Conservation (phyloP, 1,284 basidiomycete species). For the Puccinia horiana region DNA sequence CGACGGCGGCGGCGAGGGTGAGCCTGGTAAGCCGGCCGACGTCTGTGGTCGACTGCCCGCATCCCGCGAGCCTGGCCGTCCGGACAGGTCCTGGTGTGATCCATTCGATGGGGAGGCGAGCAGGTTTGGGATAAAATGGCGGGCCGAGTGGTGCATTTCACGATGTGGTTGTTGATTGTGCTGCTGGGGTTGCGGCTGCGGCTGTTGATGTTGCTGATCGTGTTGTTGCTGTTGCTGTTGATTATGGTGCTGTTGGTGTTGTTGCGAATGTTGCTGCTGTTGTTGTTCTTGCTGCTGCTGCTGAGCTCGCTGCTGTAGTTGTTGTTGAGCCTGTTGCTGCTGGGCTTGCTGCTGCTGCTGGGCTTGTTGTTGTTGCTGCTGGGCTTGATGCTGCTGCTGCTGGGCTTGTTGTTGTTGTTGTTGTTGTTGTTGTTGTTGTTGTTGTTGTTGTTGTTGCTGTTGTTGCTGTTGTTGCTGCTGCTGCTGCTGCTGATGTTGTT, state of each 20-base stretch:
- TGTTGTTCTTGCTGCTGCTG: background rate
- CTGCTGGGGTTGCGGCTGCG: background rate
- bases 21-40: too few species aligned
- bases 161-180: background rate
- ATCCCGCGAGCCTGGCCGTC: background rate
- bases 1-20: too few species aligned
- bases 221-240: background rate
- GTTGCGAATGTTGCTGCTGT: background rate
- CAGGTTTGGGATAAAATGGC: background rate
- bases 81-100: background rate
- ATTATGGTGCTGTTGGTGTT: background rate
- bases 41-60: background rate
- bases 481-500: background rate
- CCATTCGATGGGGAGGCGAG: background rate
- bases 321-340: background rate
- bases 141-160: background rate
- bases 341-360: background rate
- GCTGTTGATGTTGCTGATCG: background rate
- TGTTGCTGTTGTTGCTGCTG: background rate
- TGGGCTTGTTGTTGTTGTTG: slow-evolving; percentile 9
- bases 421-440: background rate
- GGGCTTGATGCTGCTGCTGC: too few species aligned
- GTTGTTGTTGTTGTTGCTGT: background rate
- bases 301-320: background rate
- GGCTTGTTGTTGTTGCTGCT: background rate